Conservation (phyloP, 352 stramenopile genomes). For the Globisporangium recalcitrans region DNA sequence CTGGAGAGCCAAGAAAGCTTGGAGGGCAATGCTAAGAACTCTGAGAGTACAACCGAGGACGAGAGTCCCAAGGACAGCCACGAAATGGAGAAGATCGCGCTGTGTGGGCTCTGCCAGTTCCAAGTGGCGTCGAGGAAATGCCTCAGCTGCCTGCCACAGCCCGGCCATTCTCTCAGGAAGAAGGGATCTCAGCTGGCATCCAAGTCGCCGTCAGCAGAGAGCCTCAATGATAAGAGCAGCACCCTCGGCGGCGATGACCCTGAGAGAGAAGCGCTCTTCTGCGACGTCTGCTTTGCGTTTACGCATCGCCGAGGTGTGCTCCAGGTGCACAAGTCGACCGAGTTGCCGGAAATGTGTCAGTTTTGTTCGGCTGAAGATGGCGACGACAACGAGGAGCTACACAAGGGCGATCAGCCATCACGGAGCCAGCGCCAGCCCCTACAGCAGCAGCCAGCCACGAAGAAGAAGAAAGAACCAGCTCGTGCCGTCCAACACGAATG, state of each 20-base stretch:
- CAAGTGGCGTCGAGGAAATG: slow-evolving; percentile 55
- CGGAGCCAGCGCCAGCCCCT: background rate
- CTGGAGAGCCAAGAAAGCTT: background rate
- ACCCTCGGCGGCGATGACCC: no score
- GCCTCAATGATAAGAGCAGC: background rate
- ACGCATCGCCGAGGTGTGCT: slow-evolving; percentile 41
- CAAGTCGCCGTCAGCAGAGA: background rate
- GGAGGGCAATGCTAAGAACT: no score
- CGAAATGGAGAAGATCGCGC: slow-evolving; percentile 32
- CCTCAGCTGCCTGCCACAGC: slow-evolving; percentile 24
- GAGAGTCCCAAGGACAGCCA: slow-evolving; percentile 14
- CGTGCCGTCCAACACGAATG: slow-evolving; percentile 52
- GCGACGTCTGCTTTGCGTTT: slow-evolving; percentile 63
- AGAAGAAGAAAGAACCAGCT: background rate
- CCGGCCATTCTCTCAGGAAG: slow-evolving; percentile 8
- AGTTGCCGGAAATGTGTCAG: slow-evolving; percentile 42
- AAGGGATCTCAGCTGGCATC: slow-evolving; percentile 3
- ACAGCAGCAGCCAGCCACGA: background rate
- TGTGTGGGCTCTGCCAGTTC: slow-evolving; percentile 62
- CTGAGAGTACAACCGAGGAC: background rate
- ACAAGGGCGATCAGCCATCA: slow-evolving; percentile 1
- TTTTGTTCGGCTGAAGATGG: slow-evolving; percentile 20
- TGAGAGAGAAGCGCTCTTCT: slow-evolving; percentile 38
- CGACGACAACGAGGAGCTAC: background rate
- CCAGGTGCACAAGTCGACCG: slow-evolving; percentile 31